These are phyloP conservation scores for Tephrocybe sp. DNA, from an alignment of 768 basidiomycete genomes.

Conservation along the genomic window DNA sequence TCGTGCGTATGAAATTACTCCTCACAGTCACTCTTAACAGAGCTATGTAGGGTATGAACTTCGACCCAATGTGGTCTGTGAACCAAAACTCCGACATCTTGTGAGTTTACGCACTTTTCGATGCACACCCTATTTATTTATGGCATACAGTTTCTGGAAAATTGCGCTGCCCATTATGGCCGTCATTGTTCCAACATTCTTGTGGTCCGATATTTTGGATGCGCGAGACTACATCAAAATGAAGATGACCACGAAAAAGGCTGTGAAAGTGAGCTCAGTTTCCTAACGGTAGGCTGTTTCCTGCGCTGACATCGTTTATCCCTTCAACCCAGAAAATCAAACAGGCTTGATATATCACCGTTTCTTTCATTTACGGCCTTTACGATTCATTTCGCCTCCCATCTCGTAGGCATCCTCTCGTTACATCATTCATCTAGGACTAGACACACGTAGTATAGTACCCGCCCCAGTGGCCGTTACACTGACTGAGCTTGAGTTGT, in stretches of 20 bases:
- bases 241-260: conserved; percentile 27
- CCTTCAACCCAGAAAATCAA: conserved; percentile 11
- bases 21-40: neutral
- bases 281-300: neutral
- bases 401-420: neutral
- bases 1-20: conserved; percentile 38
- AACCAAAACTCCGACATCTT: conserved; percentile 39
- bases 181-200: conserved; percentile 55
- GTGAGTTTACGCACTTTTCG: conserved; percentile 29
- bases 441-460: no score
- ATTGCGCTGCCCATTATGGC: conserved; percentile 61
- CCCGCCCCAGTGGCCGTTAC: no score
- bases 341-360: conserved; percentile 3
- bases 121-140: conserved; percentile 1
- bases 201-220: conserved; percentile 49
- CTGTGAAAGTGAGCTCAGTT: conserved; percentile 31
- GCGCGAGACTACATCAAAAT: conserved; percentile 47
- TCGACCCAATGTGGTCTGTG: conserved; percentile 49
- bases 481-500: no score
- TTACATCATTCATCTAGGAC: neutral
- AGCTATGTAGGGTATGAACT: conserved; percentile 64
- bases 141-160: conserved; percentile 58
- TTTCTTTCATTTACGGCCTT: neutral
- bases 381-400: neutral
- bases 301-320: neutral